Percentiles rank a stretch among this genome's conserved stretches.
These are phyloP conservation scores for Tagetes erecta DNA, from an alignment of 129 eudicot species.

Conservation along the genomic window DNA sequence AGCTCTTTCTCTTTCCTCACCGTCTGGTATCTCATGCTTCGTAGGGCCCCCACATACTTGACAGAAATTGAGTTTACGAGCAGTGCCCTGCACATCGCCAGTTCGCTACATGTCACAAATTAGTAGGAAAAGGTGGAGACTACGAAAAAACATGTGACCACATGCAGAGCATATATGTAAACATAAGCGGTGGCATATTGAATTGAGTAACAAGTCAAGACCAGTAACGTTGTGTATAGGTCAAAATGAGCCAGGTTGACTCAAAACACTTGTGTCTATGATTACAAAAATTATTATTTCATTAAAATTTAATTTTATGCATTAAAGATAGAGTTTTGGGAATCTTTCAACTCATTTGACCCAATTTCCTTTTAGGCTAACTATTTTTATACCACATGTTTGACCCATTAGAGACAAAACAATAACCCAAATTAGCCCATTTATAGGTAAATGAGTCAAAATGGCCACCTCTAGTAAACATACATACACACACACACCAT, in stretches of 20 bases:
- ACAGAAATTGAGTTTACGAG: slow-evolving; percentile 78
- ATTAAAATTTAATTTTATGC: background rate
- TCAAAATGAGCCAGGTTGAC: background rate
- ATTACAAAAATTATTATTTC: background rate
- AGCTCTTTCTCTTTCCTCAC: slow-evolving; percentile 86
- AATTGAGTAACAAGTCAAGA: background rate
- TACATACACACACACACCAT: background rate
- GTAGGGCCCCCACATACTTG: slow-evolving; percentile 83
- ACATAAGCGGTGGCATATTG: background rate
- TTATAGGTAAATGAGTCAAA: background rate
- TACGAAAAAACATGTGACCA: background rate
- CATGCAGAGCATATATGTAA: background rate
- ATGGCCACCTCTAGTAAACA: background rate
- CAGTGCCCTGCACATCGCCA: slow-evolving; percentile 54
- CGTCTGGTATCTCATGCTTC: slow-evolving; percentile 87
- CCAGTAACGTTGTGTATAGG: background rate
- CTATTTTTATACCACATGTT: background rate
- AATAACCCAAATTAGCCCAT: background rate
- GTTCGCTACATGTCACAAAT: slow-evolving; percentile 12
- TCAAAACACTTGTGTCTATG: background rate
- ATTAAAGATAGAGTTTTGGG: background rate
- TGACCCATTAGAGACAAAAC: background rate
- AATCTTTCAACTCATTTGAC: background rate
- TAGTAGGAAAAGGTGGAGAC: background rate
- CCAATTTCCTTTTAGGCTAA: background rate